phyloP scores from a whole-genome alignment of 2,329 filamentous ascomycete species.

The Pyricularia grisea region DNA sequence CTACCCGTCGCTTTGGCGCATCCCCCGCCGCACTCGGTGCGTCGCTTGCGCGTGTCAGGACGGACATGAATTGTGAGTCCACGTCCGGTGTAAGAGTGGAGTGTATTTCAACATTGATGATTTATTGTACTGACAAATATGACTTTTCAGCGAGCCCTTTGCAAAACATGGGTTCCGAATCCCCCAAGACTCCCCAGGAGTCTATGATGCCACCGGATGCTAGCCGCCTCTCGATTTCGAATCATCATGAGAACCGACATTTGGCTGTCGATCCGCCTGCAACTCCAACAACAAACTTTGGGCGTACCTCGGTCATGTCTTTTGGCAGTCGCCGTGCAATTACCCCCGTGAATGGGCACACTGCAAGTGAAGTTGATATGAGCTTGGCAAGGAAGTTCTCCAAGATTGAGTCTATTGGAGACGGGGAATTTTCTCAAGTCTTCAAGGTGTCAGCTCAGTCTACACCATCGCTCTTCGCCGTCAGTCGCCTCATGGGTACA shows the following conservation, averaged over 20 bases:
- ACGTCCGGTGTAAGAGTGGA: conserved; percentile 8
- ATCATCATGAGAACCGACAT: conserved; percentile 27
- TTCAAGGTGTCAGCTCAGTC: conserved; percentile 58
- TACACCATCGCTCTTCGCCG: conserved; percentile 17
- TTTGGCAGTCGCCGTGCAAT: conserved; percentile 50
- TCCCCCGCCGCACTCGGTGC: conserved; percentile 30
- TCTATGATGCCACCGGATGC: conserved; percentile 67
- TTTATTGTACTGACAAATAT: conserved; percentile 13
- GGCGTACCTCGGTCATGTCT: conserved; percentile 41
- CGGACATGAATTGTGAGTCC: conserved; percentile 32
- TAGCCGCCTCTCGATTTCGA: conserved; percentile 75
- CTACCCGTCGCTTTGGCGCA: conserved; percentile 18
- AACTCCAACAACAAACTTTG: conserved; percentile 59
- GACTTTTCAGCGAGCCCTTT: conserved; percentile 47
- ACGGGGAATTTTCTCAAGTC: conserved; percentile 89
- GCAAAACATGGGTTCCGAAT: conserved; percentile 39
- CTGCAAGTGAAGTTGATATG: conserved; percentile 66
- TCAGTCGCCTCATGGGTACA: conserved; percentile 21
- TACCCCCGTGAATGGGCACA: conserved; percentile 60
- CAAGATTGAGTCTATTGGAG: conserved; percentile 70
- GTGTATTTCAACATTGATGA: not conserved
- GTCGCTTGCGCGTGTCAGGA: conserved; percentile 14
- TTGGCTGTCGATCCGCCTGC: conserved; percentile 50
- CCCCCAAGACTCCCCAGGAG: conserved; percentile 74
- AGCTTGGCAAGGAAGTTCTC: conserved; percentile 68